Conservation (phyloP, 306 rosid genomes). For the Abrus pulchellus region DNA sequence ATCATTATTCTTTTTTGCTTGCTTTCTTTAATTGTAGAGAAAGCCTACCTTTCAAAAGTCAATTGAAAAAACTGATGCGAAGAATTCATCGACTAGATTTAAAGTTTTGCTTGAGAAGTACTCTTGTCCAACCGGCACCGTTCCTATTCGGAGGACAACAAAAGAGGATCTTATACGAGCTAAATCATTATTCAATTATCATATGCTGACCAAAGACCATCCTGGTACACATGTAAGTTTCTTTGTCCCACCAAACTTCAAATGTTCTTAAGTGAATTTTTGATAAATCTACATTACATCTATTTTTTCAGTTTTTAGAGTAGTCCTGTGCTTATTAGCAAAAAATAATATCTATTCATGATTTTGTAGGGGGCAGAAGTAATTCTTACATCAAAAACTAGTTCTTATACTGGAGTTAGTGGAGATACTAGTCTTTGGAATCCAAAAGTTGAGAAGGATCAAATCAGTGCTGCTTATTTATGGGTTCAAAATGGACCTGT, state of each 20-base stretch:
- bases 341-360: neutral
- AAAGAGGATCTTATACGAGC: conserved; percentile 3
- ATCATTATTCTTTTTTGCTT: neutral
- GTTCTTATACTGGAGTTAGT: neutral
- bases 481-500: conserved; percentile 16
- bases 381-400: accelerated
- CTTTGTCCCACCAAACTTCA: neutral
- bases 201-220: neutral
- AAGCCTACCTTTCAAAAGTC: conserved; percentile 16
- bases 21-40: neutral
- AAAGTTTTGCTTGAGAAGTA: neutral
- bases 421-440: neutral
- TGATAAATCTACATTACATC: neutral
- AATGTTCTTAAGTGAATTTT: neutral
- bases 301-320: neutral
- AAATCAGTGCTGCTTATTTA: neutral
- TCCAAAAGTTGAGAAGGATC: neutral
- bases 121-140: neutral
- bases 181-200: neutral
- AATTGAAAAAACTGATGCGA: neutral
- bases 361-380: neutral
- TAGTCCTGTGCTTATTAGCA: neutral
- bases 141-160: conserved; percentile 36
- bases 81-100: neutral
- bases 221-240: neutral